These are phyloP conservation scores for Xylaria sp. DNA, from an alignment of 495 filamentous ascomycete genomes.

Conservation along the genomic window DNA sequence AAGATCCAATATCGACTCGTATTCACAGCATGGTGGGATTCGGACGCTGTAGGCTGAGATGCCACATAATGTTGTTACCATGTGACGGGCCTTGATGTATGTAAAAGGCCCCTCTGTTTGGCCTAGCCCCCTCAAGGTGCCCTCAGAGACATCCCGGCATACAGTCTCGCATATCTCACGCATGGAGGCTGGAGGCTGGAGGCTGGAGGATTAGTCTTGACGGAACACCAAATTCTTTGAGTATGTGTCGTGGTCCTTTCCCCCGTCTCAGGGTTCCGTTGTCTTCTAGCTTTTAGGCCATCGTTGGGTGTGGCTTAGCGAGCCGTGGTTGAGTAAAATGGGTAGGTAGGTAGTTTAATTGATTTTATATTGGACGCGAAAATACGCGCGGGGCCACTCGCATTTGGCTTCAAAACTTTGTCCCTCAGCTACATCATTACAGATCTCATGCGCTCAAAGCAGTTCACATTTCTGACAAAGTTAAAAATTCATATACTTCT, in stretches of 20 bases:
- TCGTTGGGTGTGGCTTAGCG: no score
- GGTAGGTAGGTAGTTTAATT: no score
- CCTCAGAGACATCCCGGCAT: background rate
- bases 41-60: no score
- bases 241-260: background rate
- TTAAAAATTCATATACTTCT: background rate
- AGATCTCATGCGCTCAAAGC: background rate
- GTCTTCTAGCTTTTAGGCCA: background rate
- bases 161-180: background rate
- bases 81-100: background rate
- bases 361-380: no score
- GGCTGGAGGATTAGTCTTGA: background rate
- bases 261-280: background rate
- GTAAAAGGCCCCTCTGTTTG: no score
- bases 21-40: no score
- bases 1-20: background rate
- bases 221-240: background rate
- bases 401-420: background rate
- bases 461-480: background rate
- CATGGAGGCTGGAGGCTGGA: background rate
- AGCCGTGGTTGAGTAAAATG: no score
- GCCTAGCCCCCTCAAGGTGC: background rate
- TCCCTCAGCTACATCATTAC: background rate
- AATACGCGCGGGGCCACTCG: no score
- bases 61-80: background rate